Base-by-base conservation (phyloP, 2,329 filamentous ascomycete genomes). In the Penicillium olsonii region DNA sequence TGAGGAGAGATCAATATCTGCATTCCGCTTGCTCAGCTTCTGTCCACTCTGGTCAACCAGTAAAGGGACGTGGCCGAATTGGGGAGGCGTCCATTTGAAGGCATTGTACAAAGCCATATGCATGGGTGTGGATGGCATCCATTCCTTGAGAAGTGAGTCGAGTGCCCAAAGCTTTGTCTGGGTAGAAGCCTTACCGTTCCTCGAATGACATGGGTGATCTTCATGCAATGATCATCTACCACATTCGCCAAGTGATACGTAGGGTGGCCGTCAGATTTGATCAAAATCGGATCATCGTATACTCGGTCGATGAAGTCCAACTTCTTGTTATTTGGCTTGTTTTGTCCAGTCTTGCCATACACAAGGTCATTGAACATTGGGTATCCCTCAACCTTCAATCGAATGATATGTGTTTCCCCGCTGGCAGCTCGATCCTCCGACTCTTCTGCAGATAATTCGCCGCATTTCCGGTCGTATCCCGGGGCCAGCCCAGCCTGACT, bases 201-300 rank as follows among this genome's bases (percentile, higher is more conserved):
- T 35, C 94, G 85, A 50, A 99, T 88, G 12, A 99, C 94, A 70
- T 97, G 92, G 0, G 92, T 96, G 59, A 99, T 95, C 52, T 89
- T 76, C 94, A 99, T 99, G 52, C 87, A 78, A 68, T 96, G 90
- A 65, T 99, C 94, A 65, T 99, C 94, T 4, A 99, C 87, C 8
- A 99, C 92, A 65, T 97, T 99, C 4, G 94, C 94, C 53, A 99
- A 86, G 70, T 99, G 94, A 65, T 99, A 99, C 0, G 95, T 99
- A 0, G 94, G 94, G 56, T 88, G 88, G 0, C 91, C 92, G 67
- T 99, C 94, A 0, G 85, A 87, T 70, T 99, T 99, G 52, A 96
- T 76, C 34, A 99, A 77, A 53, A 99, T 88, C 17, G 91, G 92
- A 64, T 97, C 92, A 58, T 94, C 90, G 55, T 79, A 86, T 19